Evolutionary conservation across 2,329 filamentous ascomycete genomes (phyloP).

Genomic region (Epichloe sp.): DNA sequence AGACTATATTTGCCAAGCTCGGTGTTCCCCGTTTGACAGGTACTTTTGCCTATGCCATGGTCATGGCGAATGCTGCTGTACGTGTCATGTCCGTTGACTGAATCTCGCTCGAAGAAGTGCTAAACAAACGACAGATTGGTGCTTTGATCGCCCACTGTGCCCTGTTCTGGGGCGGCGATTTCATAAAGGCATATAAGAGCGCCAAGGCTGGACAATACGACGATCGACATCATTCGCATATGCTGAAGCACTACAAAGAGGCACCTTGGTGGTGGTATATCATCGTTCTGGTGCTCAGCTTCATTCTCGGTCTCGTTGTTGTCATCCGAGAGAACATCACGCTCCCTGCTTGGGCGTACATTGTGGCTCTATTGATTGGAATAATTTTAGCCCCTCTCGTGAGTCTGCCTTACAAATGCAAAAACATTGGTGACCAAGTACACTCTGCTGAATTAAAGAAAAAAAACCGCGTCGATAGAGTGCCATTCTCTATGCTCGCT

Average conservation of each 20-base stretch:
- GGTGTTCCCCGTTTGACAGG: constrained; percentile 36
- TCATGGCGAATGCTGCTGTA: constrained; percentile 44
- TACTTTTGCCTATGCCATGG: constrained; percentile 37
- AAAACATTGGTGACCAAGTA: neutral
- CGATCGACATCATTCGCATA: constrained; percentile 39
- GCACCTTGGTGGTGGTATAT: constrained; percentile 24
- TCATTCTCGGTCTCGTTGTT: constrained; percentile 21
- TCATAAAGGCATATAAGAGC: constrained; percentile 28
- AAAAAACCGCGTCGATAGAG: constrained; percentile 26
- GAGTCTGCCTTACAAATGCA: neutral
- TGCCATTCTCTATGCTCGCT: constrained; percentile 36
- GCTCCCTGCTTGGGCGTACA: constrained; percentile 23
- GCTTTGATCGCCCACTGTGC: constrained; percentile 38
- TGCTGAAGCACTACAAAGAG: constrained; percentile 40
- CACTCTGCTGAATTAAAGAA: neutral
- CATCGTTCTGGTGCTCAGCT: constrained; percentile 16
- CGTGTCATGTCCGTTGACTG: constrained; percentile 11
- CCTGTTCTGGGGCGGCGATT: constrained; percentile 42
- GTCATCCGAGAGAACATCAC: constrained; percentile 22
- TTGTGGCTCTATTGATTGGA: constrained; percentile 20
- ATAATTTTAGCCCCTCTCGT: constrained; percentile 1
- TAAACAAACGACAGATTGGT: constrained; percentile 29
- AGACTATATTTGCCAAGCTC: constrained; percentile 25
- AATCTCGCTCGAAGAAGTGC: neutral
- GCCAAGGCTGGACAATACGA: constrained; percentile 22